Evolutionary conservation across 495 filamentous ascomycete genomes (phyloP), one percentile per base, ranked within the genome.

Genomic region (Xylaria palmicola): DNA sequence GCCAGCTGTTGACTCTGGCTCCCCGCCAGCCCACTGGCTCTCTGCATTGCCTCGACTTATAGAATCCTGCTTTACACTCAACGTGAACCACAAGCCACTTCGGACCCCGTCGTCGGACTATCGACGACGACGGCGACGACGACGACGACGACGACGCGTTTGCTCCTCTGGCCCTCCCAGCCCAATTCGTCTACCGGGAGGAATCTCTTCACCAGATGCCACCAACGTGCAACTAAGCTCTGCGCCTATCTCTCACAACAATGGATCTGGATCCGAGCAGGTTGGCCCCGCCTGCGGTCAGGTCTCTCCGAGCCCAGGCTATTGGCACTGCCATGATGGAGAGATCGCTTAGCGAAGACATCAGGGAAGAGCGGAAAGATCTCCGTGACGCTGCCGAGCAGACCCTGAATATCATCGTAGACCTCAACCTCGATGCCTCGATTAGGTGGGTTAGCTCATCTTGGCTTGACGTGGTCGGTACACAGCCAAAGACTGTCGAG

Each of bases 401-500:
- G 78, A 96, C 91, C 9, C 79, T 94, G 69, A 98, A 97, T 75
- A 89, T 96, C 55, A 97, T 98, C 65, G 77, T 98, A 69, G 92
- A 98, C 73, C 83, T 98, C 53, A 90, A 88, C 65, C 80, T 98
- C 48, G 90, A 96, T 66, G 91, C 91, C 48, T 87, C 83, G 39
- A 88, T 98, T 65, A 86, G 90, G 69, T 98, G 95, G 91, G 93
- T 94, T 59, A 98, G 93, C 74, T 90, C 92, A 8, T 96, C 93
- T n/a, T 98, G 94, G 94, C 85, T 85, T 58, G 91, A 96, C 67
- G 90, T 98, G 44, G 87, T 98, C 47, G 94, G 94, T 49, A 92
- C 90, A 4, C 67, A 81, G 41, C 84, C 86, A 17, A 85, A 89
- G 15, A 83, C 88, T 12, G 87, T 97, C 50, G 79, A 89, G 53